Evolutionary conservation across 106 monocot genomes (phyloP), one percentile per base, ranked within the genome.

Genomic region (Posidonia australis): DNA sequence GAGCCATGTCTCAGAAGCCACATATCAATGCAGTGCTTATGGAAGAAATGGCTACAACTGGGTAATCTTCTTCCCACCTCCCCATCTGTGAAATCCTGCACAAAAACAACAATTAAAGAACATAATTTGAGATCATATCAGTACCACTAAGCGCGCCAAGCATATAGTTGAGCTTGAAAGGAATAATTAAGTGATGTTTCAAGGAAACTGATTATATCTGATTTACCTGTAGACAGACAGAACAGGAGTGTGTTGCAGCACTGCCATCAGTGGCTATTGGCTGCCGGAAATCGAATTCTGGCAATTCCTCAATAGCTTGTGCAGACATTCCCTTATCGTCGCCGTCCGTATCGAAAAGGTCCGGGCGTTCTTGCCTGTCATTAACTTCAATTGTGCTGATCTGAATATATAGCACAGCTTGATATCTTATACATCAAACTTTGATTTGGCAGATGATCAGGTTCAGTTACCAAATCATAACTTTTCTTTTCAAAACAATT

Each of bases 141-240:
- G 5, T 7, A 36, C 7, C 7, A 7, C 36, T 36, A 36, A n/a
- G 36, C 7, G 36, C 36, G 36, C 36, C 36, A 36, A 36, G 36
- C 36, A 36, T 36, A 36, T 2, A 4, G 36, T 36, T 16, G 14
- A 30, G 17, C 19, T 42, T 19, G 42, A 42, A 62, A 60, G 28
- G 11, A 28, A 22, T 21, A 24, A 42, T 62, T 43, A 11, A 17
- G 28, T 36, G 30, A 0, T 44, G n/a, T 62, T 43, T 20, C 30
- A 29, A 23, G 61, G 9, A 62, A 10, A 42, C 10, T 28, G 28
- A 1, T 57, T n/a, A 26, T n/a, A n/a, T n/a, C n/a, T n/a, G n/a
- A 26, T 13, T 25, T 65, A 81, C 81, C 77, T 81, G 81, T 48
- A 81, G 32, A 57, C 81, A 81, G 41, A 81, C 32, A 22, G 72